Percentiles rank a stretch among this genome's conserved stretches.
These are phyloP conservation scores for Schwanniomyces vanrijiae DNA, from an alignment of 805 yeast species.

Conservation along the genomic window DNA sequence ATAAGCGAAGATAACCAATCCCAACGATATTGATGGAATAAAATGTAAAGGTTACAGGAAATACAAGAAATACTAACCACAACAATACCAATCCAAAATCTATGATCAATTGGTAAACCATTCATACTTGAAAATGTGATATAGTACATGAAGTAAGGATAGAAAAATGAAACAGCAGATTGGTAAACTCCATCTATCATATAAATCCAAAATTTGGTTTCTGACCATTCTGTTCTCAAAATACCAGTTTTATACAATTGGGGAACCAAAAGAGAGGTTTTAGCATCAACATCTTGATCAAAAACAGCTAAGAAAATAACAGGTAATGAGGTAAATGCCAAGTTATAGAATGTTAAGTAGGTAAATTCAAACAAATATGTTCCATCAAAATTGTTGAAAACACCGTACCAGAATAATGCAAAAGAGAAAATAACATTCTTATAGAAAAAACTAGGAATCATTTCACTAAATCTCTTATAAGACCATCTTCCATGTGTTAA, in stretches of 20 bases:
- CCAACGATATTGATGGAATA: slow-evolving; percentile 75
- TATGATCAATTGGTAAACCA: slow-evolving; percentile 65
- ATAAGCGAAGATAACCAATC: slow-evolving; percentile 69
- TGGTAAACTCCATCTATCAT: slow-evolving; percentile 80
- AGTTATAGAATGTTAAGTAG: slow-evolving; percentile 73
- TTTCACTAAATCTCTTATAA: slow-evolving; percentile 75
- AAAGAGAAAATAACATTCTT: slow-evolving; percentile 75
- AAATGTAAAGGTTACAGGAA: slow-evolving; percentile 64
- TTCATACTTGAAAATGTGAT: slow-evolving; percentile 34
- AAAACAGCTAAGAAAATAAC: slow-evolving; percentile 75
- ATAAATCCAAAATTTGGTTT: slow-evolving; percentile 66
- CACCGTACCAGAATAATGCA: slow-evolving; percentile 79
- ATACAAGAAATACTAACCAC: slow-evolving; percentile 68
- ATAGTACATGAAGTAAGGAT: slow-evolving; percentile 57
- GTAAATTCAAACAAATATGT: slow-evolving; percentile 78
- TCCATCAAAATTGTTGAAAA: slow-evolving; percentile 75
- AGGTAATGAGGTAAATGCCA: slow-evolving; percentile 82
- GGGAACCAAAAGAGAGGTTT: slow-evolving; percentile 69
- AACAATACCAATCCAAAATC: slow-evolving; percentile 69
- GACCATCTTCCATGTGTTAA: slow-evolving; percentile 88
- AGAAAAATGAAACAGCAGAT: slow-evolving; percentile 68
- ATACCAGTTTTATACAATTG: slow-evolving; percentile 76
- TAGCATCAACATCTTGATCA: slow-evolving; percentile 77
- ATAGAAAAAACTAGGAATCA: slow-evolving; percentile 80
- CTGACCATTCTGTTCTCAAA: slow-evolving; percentile 67